Percentiles rank a stretch among this genome's conserved stretches.
These are phyloP conservation scores for Mrakia blollopis DNA, from an alignment of 768 basidiomycete species.

Conservation along the genomic window DNA sequence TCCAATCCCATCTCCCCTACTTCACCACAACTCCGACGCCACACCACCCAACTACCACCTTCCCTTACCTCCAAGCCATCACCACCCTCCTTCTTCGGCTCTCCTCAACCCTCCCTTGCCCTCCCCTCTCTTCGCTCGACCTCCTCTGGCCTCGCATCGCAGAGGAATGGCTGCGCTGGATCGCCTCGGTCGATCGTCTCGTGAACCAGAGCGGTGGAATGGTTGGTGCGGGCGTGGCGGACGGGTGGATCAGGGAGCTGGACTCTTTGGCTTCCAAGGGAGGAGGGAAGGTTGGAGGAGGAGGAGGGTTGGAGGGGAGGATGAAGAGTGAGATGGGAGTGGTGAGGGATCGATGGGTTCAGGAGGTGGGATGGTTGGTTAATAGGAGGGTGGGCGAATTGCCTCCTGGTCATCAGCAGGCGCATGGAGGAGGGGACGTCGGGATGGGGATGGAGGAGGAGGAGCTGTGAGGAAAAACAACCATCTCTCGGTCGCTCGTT, in stretches of 20 bases:
- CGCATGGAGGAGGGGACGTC: not conserved
- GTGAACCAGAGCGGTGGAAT: constrained; percentile 28
- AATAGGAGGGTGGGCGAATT: constrained; percentile 4
- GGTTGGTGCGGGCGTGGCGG: constrained; percentile 25
- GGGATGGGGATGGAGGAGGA: constrained; percentile 25
- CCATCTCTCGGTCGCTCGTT: not conserved
- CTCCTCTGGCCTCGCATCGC: constrained; percentile 27
- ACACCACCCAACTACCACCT: constrained; percentile 22
- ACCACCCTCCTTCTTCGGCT: constrained; percentile 26
- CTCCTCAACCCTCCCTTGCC: constrained; percentile 5
- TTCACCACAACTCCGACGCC: constrained; percentile 2
- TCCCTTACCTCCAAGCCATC: constrained; percentile 18
- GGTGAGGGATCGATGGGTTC: constrained; percentile 25
- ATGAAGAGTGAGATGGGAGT: constrained; percentile 17
- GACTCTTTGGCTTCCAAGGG: constrained; percentile 13
- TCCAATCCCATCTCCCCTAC: constrained; percentile 30
- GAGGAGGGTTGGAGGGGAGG: not conserved
- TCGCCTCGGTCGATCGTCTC: not conserved
- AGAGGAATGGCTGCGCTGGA: constrained; percentile 25
- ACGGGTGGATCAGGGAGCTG: constrained; percentile 26
- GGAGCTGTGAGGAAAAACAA: not conserved
- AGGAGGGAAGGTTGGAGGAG: not conserved
- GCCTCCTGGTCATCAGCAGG: not conserved
- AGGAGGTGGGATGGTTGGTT: constrained; percentile 23
- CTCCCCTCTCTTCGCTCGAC: not conserved